Percentiles rank a stretch among this genome's conserved stretches.
Evolutionary conservation across 2,329 filamentous ascomycete species (phyloP).

Genomic region (Aureobasidium uvarum): DNA sequence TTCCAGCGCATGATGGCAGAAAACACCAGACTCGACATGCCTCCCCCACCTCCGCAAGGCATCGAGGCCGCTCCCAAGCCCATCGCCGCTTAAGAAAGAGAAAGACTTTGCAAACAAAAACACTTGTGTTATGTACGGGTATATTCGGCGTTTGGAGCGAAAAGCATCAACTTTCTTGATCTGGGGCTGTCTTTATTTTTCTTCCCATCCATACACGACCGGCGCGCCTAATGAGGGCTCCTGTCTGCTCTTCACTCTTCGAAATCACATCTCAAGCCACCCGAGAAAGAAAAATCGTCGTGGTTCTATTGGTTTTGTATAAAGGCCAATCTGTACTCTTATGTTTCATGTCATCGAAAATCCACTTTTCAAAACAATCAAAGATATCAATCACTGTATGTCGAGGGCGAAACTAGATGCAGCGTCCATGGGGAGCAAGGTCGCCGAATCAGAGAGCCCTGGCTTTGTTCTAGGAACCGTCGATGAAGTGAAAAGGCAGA

Average conservation of each 20-base stretch:
- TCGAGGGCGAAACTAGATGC: slow-evolving; percentile 23
- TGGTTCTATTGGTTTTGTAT: not conserved
- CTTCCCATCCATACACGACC: not conserved
- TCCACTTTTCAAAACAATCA: not conserved
- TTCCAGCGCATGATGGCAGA: slow-evolving; percentile 94
- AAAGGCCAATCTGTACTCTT: slow-evolving; percentile 9
- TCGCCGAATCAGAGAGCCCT: slow-evolving; percentile 30
- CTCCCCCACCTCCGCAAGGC: slow-evolving; percentile 42
- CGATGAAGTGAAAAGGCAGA: slow-evolving; percentile 23
- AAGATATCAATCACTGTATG: not conserved
- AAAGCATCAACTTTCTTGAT: slow-evolving; percentile 4
- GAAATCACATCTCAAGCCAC: not conserved
- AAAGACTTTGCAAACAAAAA: not conserved
- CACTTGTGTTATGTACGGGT: slow-evolving; percentile 15
- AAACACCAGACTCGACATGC: slow-evolving; percentile 72
- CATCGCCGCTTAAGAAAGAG: slow-evolving; percentile 26
- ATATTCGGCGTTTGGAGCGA: slow-evolving; percentile 25
- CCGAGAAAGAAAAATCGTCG: not conserved
- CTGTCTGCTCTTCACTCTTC: slow-evolving; percentile 23
- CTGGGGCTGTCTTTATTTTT: not conserved
- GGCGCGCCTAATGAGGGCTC: not conserved
- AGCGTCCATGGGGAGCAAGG: slow-evolving; percentile 13
- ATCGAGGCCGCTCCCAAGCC: slow-evolving; percentile 24
- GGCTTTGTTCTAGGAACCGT: slow-evolving; percentile 29
- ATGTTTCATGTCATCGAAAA: slow-evolving; percentile 19